phyloP scores from a whole-genome alignment of 2,329 filamentous ascomycete genomes.

The Epichloe scottii region DNA sequence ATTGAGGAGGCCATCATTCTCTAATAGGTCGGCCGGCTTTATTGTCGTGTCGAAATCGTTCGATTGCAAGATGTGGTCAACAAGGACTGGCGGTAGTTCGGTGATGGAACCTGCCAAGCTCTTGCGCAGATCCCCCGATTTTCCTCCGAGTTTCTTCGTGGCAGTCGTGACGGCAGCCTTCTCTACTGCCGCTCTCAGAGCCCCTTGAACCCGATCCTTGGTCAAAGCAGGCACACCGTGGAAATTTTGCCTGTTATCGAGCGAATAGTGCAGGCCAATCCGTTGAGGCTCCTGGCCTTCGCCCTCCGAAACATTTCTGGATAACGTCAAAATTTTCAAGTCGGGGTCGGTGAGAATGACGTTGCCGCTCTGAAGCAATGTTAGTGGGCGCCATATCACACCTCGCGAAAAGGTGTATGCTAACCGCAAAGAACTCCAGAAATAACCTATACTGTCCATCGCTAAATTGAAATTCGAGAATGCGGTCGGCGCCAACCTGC shows the following conservation, averaged over 20 bases:
- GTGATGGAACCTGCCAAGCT: slow-evolving; percentile 74
- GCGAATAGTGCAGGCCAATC: slow-evolving; percentile 63
- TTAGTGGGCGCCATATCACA: neutral
- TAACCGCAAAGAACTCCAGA: slow-evolving; percentile 80
- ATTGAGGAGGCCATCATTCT: slow-evolving; percentile 50
- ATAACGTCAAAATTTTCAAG: slow-evolving; percentile 66
- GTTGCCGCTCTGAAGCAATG: slow-evolving; percentile 57
- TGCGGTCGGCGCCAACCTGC: slow-evolving; percentile 85
- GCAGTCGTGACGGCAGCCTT: slow-evolving; percentile 35
- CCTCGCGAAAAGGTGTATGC: neutral
- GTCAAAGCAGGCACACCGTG: slow-evolving; percentile 63
- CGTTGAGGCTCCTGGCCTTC: slow-evolving; percentile 75
- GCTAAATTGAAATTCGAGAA: slow-evolving; percentile 85
- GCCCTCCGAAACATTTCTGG: slow-evolving; percentile 68
- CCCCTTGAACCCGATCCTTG: slow-evolving; percentile 55
- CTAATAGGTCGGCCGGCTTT: slow-evolving; percentile 57
- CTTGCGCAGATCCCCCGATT: slow-evolving; percentile 61
- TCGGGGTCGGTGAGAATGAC: slow-evolving; percentile 83
- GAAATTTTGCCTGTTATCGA: slow-evolving; percentile 78
- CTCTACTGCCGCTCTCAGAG: slow-evolving; percentile 53
- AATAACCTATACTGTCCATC: slow-evolving; percentile 82
- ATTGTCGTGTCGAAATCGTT: slow-evolving; percentile 56
- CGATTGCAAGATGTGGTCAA: slow-evolving; percentile 71
- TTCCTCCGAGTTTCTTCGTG: slow-evolving; percentile 58
- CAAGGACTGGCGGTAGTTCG: slow-evolving; percentile 74